Conservation (phyloP, 2,329 filamentous ascomycete species). For the Penicillium decumbens region DNA sequence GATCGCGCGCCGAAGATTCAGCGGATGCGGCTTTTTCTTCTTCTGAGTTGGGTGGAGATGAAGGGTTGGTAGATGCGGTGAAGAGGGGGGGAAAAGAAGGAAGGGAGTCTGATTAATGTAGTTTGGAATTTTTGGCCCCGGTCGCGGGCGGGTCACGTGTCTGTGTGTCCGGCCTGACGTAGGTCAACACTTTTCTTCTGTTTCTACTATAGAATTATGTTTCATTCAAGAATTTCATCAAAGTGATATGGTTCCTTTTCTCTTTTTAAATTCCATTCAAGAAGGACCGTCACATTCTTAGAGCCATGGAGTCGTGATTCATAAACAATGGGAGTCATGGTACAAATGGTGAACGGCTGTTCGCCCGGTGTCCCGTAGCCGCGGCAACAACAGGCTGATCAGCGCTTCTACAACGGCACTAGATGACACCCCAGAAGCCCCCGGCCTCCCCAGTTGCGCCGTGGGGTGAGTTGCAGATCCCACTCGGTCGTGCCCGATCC, state of each 20-base stretch:
- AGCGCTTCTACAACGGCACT: conserved; percentile 63
- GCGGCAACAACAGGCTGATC: conserved; percentile 7
- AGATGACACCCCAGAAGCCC: conserved; percentile 89
- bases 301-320: conserved; percentile 13
- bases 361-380: conserved; percentile 1
- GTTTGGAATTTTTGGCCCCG: conserved; percentile 34
- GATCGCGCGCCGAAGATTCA: conserved; percentile 13
- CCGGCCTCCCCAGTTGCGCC: conserved; percentile 81
- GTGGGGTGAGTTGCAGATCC: conserved; percentile 68
- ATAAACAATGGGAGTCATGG: conserved; percentile 5
- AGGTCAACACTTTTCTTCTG: conserved; percentile 7
- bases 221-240: neutral
- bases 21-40: conserved; percentile 12
- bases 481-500: conserved; percentile 52
- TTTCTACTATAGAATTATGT: neutral
- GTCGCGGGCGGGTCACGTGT: conserved; percentile 19
- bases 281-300: neutral
- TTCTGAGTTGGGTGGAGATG: conserved; percentile 9
- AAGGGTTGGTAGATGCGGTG: conserved; percentile 24
- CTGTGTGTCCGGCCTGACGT: conserved; percentile 24
- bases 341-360: conserved; percentile 1
- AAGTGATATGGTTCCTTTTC: neutral
- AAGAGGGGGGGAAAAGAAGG: conserved; percentile 26
- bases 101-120: conserved; percentile 21
- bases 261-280: neutral